These are phyloP conservation scores for Keithomyces neogunnii DNA, from an alignment of 2,329 filamentous ascomycete genomes.

Conservation along the genomic window DNA sequence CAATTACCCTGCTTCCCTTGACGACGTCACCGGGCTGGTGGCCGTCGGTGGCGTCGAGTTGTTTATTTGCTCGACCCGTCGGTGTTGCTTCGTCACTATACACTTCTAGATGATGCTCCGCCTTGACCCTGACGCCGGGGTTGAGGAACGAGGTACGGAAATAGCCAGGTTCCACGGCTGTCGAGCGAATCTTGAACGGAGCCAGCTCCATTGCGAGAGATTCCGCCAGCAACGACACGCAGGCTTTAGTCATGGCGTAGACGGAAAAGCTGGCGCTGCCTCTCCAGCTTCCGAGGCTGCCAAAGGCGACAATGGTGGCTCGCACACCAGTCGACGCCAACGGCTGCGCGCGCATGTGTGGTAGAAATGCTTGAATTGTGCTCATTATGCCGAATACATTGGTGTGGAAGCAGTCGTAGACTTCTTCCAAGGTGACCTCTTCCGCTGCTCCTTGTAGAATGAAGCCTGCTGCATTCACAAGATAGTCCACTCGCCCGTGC, in stretches of 20 bases:
- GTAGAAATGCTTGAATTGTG: slow-evolving; percentile 37
- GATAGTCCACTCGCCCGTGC: slow-evolving; percentile 34
- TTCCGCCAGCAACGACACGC: slow-evolving; percentile 35
- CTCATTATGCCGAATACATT: slow-evolving; percentile 46
- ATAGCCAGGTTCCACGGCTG: slow-evolving; percentile 41
- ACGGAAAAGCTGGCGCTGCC: slow-evolving; percentile 29
- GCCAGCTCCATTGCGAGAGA: slow-evolving; percentile 32
- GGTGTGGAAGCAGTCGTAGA: slow-evolving; percentile 34
- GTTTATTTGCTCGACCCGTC: slow-evolving; percentile 17
- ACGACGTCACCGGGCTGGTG: slow-evolving; percentile 46
- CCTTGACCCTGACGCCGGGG: slow-evolving; percentile 16
- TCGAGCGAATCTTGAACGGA: slow-evolving; percentile 34
- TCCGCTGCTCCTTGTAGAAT: slow-evolving; percentile 34
- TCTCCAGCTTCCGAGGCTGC: slow-evolving; percentile 36
- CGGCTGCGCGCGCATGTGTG: slow-evolving; percentile 33
- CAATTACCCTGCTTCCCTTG: slow-evolving; percentile 42
- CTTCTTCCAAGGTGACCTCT: slow-evolving; percentile 28
- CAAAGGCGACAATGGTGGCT: slow-evolving; percentile 33
- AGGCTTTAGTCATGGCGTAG: slow-evolving; percentile 37
- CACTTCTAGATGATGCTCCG: slow-evolving; percentile 21
- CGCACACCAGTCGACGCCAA: slow-evolving; percentile 16
- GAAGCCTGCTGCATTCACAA: slow-evolving; percentile 40
- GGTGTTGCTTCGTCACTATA: slow-evolving; percentile 23
- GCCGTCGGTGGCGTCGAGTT: slow-evolving; percentile 28
- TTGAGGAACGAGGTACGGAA: slow-evolving; percentile 44